Evolutionary conservation across 2,329 filamentous ascomycete genomes (phyloP).

Genomic region (Epichloe hybrida): DNA sequence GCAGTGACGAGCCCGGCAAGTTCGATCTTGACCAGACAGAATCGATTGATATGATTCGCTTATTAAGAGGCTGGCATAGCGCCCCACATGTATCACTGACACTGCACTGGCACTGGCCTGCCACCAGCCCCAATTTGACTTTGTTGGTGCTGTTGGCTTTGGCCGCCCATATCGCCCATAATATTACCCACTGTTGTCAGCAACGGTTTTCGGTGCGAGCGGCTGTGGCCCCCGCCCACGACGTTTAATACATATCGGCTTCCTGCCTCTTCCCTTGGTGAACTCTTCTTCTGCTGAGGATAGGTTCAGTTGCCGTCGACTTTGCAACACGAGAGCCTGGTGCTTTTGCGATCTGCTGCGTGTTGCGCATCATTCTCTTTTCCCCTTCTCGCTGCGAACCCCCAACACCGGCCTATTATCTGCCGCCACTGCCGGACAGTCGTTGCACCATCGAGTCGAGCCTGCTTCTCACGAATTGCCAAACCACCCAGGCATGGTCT

Average conservation of each 20-base stretch:
- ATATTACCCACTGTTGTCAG: too few species aligned
- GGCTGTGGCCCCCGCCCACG: too few species aligned
- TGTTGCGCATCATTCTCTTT: background rate
- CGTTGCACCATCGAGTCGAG: constrained; percentile 5
- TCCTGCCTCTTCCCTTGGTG: background rate
- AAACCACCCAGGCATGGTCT: background rate
- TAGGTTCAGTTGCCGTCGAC: background rate
- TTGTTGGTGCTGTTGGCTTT: too few species aligned
- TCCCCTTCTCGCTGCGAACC: background rate
- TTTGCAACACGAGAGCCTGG: constrained; percentile 2
- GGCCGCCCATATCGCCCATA: too few species aligned
- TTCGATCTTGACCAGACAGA: too few species aligned
- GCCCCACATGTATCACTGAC: background rate
- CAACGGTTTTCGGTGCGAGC: too few species aligned
- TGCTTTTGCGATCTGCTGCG: background rate
- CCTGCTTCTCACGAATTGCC: constrained; percentile 1
- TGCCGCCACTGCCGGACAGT: background rate
- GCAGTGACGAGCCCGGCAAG: too few species aligned
- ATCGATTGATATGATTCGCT: too few species aligned
- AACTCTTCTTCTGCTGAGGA: background rate
- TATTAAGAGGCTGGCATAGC: background rate
- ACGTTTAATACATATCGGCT: background rate
- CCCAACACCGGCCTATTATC: background rate
- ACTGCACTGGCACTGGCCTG: background rate
- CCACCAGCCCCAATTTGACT: too few species aligned